Conservation (phyloP, 805 yeast genomes). For the Ogataea philodendri region DNA sequence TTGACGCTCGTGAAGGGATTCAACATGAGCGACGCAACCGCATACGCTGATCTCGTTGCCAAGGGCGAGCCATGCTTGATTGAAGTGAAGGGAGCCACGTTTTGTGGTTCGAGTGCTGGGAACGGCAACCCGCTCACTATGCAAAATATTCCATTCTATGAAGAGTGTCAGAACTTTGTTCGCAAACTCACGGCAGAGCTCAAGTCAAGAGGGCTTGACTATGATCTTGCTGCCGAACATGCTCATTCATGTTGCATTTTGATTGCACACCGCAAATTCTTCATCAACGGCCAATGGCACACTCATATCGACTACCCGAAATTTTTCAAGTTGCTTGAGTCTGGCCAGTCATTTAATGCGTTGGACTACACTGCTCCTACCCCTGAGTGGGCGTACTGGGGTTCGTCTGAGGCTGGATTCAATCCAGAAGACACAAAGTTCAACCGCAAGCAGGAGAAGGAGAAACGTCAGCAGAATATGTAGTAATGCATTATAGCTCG, state of each 20-base stretch:
- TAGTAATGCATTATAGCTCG: conserved; percentile 13
- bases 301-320: conserved; percentile 83
- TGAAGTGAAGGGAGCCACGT: conserved; percentile 93
- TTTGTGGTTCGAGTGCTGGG: conserved; percentile 83
- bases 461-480: conserved; percentile 39
- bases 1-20: conserved; percentile 90
- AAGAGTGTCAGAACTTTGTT: conserved; percentile 81
- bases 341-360: conserved; percentile 68
- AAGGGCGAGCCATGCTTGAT: conserved; percentile 82
- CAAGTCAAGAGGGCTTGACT: conserved; percentile 61
- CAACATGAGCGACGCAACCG: conserved; percentile 74
- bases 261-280: conserved; percentile 73
- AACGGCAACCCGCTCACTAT: conserved; percentile 88
- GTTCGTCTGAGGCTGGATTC: conserved; percentile 81
- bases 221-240: conserved; percentile 90
- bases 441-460: conserved; percentile 60
- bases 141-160: conserved; percentile 94
- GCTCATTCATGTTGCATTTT: conserved; percentile 92
- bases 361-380: conserved; percentile 80
- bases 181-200: conserved; percentile 59
- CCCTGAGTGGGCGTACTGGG: conserved; percentile 91
- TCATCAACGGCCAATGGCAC: conserved; percentile 71
- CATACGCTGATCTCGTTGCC: conserved; percentile 84
- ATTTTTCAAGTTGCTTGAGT: conserved; percentile 64
- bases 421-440: conserved; percentile 78